Conservation (phyloP, 441 rosid species). For the Brassica hybrid region DNA sequence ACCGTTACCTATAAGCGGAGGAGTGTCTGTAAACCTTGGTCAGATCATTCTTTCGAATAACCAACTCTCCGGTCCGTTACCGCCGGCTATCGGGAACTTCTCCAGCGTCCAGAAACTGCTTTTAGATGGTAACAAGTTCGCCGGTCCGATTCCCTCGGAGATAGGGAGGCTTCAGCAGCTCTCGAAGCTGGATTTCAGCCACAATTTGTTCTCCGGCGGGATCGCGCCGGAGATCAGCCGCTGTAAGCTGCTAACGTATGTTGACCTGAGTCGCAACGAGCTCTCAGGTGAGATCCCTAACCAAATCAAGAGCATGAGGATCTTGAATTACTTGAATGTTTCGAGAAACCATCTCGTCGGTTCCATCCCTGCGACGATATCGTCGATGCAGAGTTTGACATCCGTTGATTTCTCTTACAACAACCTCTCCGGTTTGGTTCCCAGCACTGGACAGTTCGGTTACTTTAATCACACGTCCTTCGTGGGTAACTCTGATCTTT, state of each 20-base stretch:
- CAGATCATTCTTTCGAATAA: slow-evolving; percentile 84
- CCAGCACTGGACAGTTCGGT: slow-evolving; percentile 87
- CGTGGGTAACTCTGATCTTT: slow-evolving; percentile 77
- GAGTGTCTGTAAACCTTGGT: slow-evolving; percentile 51
- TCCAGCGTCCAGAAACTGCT: slow-evolving; percentile 82
- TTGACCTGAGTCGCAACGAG: slow-evolving; percentile 85
- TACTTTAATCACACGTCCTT: slow-evolving; percentile 92
- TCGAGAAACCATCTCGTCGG: slow-evolving; percentile 86
- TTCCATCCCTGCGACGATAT: slow-evolving; percentile 67
- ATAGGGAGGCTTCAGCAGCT: slow-evolving; percentile 82
- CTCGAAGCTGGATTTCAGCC: slow-evolving; percentile 80
- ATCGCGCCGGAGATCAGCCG: slow-evolving; percentile 71
- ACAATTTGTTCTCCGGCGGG: slow-evolving; percentile 67
- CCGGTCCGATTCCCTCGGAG: slow-evolving; percentile 72
- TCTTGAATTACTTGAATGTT: slow-evolving; percentile 82
- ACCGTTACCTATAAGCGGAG: slow-evolving; percentile 57
- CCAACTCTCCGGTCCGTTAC: slow-evolving; percentile 69
- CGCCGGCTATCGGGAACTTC: slow-evolving; percentile 69
- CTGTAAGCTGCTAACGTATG: slow-evolving; percentile 79
- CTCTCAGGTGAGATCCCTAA: slow-evolving; percentile 83
- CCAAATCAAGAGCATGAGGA: slow-evolving; percentile 77
- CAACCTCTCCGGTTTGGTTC: slow-evolving; percentile 90
- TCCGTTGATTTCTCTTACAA: slow-evolving; percentile 93
- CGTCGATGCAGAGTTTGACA: slow-evolving; percentile 88
- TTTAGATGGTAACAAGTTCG: slow-evolving; percentile 78